These are phyloP conservation scores for Tagetes patula DNA, from an alignment of 129 eudicot genomes.

Conservation along the genomic window DNA sequence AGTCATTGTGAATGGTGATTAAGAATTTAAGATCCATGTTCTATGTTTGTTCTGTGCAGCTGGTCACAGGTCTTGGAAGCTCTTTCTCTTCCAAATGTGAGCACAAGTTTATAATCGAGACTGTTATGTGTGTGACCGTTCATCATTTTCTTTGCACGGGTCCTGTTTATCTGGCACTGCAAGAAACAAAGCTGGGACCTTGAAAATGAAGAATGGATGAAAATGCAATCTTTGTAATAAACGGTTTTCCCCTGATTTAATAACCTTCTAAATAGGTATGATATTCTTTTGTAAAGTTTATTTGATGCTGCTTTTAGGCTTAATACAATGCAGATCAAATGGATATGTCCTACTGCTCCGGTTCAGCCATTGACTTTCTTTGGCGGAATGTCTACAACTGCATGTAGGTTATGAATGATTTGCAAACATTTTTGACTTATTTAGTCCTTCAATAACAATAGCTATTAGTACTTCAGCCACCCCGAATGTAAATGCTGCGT, in stretches of 20 bases:
- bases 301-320: not conserved
- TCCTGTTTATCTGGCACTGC: not conserved
- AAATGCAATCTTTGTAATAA: not conserved
- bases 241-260: too few species aligned
- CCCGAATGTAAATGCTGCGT: too few species aligned
- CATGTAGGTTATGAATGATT: constrained; percentile 56
- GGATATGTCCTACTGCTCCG: constrained; percentile 99
- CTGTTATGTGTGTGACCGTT: not conserved
- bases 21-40: constrained; percentile 1
- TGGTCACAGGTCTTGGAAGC: constrained; percentile 88
- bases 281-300: not conserved
- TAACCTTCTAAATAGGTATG: not conserved
- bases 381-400: constrained; percentile 92
- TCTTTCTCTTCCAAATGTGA: constrained; percentile 83
- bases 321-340: constrained; percentile 69
- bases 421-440: too few species aligned
- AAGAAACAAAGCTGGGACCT: not conserved
- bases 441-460: too few species aligned
- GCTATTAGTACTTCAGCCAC: not conserved
- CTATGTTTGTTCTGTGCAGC: constrained; percentile 47
- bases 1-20: constrained; percentile 17
- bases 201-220: too few species aligned
- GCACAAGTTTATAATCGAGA: constrained; percentile 3
- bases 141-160: not conserved
- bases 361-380: constrained; percentile 71